These are phyloP conservation scores for Cutaneotrichosporon cutaneum DNA, from an alignment of 1,284 basidiomycete species.

Conservation along the genomic window DNA sequence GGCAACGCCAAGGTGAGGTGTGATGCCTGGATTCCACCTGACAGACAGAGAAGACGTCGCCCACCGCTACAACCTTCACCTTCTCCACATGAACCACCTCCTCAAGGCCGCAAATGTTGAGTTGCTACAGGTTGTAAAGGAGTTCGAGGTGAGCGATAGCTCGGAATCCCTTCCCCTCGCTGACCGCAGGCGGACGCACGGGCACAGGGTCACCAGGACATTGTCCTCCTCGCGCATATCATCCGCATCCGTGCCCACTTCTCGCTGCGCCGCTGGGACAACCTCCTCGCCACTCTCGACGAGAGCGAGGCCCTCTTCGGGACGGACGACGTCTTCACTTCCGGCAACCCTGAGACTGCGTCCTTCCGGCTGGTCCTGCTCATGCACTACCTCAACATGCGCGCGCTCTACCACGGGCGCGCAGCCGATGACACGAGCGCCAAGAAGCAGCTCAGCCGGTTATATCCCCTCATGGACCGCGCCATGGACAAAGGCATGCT, in stretches of 20 bases:
- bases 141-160: slow-evolving; percentile 28
- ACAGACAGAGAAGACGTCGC: slow-evolving; percentile 22
- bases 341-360: background rate
- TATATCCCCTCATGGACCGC: slow-evolving; percentile 40
- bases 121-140: slow-evolving; percentile 27
- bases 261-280: slow-evolving; percentile 39
- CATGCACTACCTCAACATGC: slow-evolving; percentile 35
- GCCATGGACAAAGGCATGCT: slow-evolving; percentile 27
- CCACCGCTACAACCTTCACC: slow-evolving; percentile 34
- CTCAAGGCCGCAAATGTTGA: slow-evolving; percentile 24
- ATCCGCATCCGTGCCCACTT: slow-evolving; percentile 32
- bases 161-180: background rate
- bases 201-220: slow-evolving; percentile 26
- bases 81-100: slow-evolving; percentile 32
- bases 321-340: slow-evolving; percentile 2
- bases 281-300: slow-evolving; percentile 25
- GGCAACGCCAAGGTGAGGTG: slow-evolving; percentile 21
- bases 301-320: slow-evolving; percentile 19
- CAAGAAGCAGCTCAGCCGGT: slow-evolving; percentile 27
- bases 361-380: slow-evolving; percentile 3
- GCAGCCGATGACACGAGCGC: slow-evolving; percentile 31
- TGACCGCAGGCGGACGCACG: slow-evolving; percentile 16
- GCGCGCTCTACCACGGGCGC: slow-evolving; percentile 38
- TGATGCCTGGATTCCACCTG: background rate
- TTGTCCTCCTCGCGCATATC: slow-evolving; percentile 32